Evolutionary conservation across 2,329 filamentous ascomycete species (phyloP), one percentile per base, ranked within the genome.

Genomic region (Curvularia hawaiiensis): DNA sequence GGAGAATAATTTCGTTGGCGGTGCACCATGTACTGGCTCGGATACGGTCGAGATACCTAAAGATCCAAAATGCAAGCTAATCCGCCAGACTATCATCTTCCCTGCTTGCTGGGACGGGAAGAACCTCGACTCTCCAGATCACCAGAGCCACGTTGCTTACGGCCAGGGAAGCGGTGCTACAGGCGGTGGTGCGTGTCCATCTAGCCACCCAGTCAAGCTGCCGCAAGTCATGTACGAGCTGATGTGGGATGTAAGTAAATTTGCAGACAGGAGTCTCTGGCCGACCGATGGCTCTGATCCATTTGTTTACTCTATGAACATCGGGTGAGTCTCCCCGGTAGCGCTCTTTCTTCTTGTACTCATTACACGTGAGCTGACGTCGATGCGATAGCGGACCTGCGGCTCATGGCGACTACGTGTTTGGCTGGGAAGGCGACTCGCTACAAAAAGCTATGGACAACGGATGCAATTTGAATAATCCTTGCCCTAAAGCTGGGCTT

Each of bases 61-160:
- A 14, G 71, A 76, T 56, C 73, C 78, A 58, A 74, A 64, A 54
- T 82, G 80, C 77, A 82, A 82, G 75, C 81, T 82, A 77, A 82
- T 83, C 75, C 79, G 81, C 60, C 80, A 82, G 67, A 83, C 80
- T 66, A 79, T 83, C 70, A 81, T 82, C 71, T 83, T 83, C 65
- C 71, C 71, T n/a, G 61, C 66, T 3, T 72, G 67, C 63, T 70
- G 68, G 68, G 64, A 72, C 47, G 71, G 67, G 50, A 67, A 66
- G 60, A 69, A 70, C 52, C 70, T 73, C 49, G 71, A 74, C 53
- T 71, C 66, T 2, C 71, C 71, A 18, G 65, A 74, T 59, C 68
- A 72, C 60, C 64, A 69, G 66, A 75, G 72, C 60, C 80, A 82
- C 69, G 78, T 82, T 20, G 74, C 79, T 22, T 83, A 83, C 70